Base-by-base conservation (phyloP, 2,329 filamentous ascomycete species). In the Neonectria sp. region DNA sequence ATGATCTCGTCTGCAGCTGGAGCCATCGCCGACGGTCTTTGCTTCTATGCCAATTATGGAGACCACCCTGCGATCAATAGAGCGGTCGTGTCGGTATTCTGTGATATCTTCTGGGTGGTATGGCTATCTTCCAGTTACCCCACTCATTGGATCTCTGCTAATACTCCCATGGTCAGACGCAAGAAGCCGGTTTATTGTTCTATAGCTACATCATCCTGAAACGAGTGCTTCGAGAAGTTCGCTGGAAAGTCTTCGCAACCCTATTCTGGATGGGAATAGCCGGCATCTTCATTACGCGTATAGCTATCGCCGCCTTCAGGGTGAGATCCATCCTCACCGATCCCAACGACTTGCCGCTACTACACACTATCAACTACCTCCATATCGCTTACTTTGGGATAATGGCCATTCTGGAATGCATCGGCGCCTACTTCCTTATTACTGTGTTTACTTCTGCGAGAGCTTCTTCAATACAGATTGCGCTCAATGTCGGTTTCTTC, bases 221-320 rank as follows among this genome's bases (percentile, higher is more conserved):
- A 15, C 82, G 85, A 29, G 82, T 88, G 17, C 80, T 89, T 2
- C 83, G 82, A 63, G 82, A 83, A 56, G 64, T 65, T 7, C 71
- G 74, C 12, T 76, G 78, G 65, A 78, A 80, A 7, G 78, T 86
- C 2, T 89, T 88, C 65, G 80, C 84, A 57, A 76, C 77, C 4
- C 83, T 91, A 6, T 86, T 90, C 70, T 89, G 88, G 63, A 85
- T 84, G 1, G 87, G 90, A 63, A 78, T 90, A 43, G 79, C 83
- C 1, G 79, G 88, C 24, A 86, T 89, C 43, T 74, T 79, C 9
- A 76, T 84, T 1, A 84, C 89, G 49, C 85, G 88, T 60, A 72
- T 83, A 11, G 63, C 69, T 25, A 82, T 83, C 56, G 67, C 78
- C 24, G 68, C 74, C 21, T 74, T 72, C 17, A 75, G 81, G 13